Base-by-base conservation (phyloP, 257 asterid genomes). In the Jacaranda mimosifolia region DNA sequence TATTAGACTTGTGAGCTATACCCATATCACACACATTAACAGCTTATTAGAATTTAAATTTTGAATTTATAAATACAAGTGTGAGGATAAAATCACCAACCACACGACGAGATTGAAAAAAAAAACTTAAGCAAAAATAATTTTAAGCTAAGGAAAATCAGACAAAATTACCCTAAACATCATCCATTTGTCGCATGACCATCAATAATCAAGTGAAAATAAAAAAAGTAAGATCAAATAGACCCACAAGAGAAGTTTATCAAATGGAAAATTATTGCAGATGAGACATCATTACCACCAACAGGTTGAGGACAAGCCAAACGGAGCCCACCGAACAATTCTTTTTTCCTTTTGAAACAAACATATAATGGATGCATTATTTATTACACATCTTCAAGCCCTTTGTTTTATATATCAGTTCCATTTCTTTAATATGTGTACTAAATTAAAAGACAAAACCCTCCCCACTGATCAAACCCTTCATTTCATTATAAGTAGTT, bases 291-390 rank as follows among this genome's bases (percentile, higher is more conserved):
- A 73, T 75, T 57, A 76, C 48, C 82, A 68, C 73, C 75, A 81
- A 82, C 77, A 85, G 87, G 76, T 45, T 70, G 70, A 87, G 84
- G 94, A 89, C 87, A 91, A 86, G 94, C 73, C 53, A 21, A 39
- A 71, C 39, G 90, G 92, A 74, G 74, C 86, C 91, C 89, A 68
- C 90, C 32, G 74, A 73, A 42, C 19, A 11, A 10, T 35, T 42
- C 57, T 73, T 69, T 70, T 70, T 68, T 55, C 55, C 43, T 51
- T 15, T 40, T 79, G 48, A 59, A 81, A 26, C 17, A 3, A 52
- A 52, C 1, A 12, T 5, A 55, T 15, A 4, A 55, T 15, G 26
- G n/a, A 55, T 55, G 32, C 85, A 66, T 55, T 13, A 21, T 69
- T 79, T 86, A 78, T 65, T 48, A 67, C 78, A 83, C 82, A 76